These are phyloP conservation scores for Ogataea allantospora DNA, from an alignment of 805 yeast species.

Conservation along the genomic window DNA sequence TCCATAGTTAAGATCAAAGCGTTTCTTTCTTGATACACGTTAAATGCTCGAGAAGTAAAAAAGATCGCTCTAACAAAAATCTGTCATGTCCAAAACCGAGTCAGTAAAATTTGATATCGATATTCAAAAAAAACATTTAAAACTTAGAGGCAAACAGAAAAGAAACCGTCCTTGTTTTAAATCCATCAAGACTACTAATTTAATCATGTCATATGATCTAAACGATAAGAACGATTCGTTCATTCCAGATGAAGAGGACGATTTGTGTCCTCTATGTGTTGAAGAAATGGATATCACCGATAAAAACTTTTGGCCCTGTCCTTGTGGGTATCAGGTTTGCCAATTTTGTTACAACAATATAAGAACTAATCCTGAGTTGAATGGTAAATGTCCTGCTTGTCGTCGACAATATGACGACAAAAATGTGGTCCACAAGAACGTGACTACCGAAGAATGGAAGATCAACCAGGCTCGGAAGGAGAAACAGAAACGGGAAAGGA, in stretches of 20 bases:
- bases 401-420: conserved; percentile 93
- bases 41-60: background rate
- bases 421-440: conserved; percentile 78
- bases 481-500: conserved; percentile 76
- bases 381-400: conserved; percentile 97
- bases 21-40: conserved; percentile 4
- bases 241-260: conserved; percentile 79
- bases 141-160: conserved; percentile 9
- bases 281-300: conserved; percentile 98
- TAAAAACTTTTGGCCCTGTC: conserved; percentile 97
- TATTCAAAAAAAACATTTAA: conserved; percentile 1
- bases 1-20: conserved; percentile 14
- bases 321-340: conserved; percentile 98
- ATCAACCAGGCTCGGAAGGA: conserved; percentile 77
- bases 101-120: background rate
- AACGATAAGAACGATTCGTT: conserved; percentile 47
- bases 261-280: conserved; percentile 89
- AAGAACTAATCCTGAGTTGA: conserved; percentile 90
- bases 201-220: conserved; percentile 20
- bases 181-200: background rate
- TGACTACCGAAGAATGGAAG: conserved; percentile 85
- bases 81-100: conserved; percentile 1
- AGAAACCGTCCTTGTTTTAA: background rate
- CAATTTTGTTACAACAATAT: conserved; percentile 98
- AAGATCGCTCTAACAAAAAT: background rate